Base-by-base conservation (phyloP, 2,329 filamentous ascomycete genomes). In the Hypoxylon sp. region DNA sequence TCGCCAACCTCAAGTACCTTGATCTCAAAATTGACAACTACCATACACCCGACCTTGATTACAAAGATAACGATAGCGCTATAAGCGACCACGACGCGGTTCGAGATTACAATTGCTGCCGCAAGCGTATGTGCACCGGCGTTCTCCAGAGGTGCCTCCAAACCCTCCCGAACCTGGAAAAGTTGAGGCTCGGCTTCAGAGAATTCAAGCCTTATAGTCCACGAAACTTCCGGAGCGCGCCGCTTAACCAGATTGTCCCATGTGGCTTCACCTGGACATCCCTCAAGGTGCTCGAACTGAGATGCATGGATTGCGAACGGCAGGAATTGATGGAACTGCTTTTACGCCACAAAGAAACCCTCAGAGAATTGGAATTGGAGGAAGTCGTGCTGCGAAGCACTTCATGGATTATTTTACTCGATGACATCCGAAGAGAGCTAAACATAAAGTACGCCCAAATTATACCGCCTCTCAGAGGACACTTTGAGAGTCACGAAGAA, bases 321-420 rank as follows among this genome's bases (percentile, higher is more conserved):
- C 51, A 61, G 3, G 63, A 65, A 2, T 14, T 65, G 25, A 65
- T 61, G 45, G 30, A 48, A 3, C 41, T 65, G 4, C 57, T 65
- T 2, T 10, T 25, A 17, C 32, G 21, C 11, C 45, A 61, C 36
- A 51, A 57, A 13, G 3, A n/a, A 17, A 60, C 61, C 2, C 61
- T 65, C 6, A 46, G 57, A 25, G 36, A 21, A 1, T 36, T 65
- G 5, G 23, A 10, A 1, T 46, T 60, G 3, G 1, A 10, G 10
- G 9, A 52, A n/a, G 28, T 60, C 2, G 5, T 14, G 23, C 57
- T 65, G 1, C 2, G 11, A 14, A 30, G 6, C 25, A 60, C 51
- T 5, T 65, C 63, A 23, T 58, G 51, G 63, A 11, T 51, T 13
- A 34, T 19, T 2, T 38, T 65, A 2, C 25, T 65, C 1, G 28